phyloP scores from a whole-genome alignment of 441 rosid species.

The Mallotus repandus region DNA sequence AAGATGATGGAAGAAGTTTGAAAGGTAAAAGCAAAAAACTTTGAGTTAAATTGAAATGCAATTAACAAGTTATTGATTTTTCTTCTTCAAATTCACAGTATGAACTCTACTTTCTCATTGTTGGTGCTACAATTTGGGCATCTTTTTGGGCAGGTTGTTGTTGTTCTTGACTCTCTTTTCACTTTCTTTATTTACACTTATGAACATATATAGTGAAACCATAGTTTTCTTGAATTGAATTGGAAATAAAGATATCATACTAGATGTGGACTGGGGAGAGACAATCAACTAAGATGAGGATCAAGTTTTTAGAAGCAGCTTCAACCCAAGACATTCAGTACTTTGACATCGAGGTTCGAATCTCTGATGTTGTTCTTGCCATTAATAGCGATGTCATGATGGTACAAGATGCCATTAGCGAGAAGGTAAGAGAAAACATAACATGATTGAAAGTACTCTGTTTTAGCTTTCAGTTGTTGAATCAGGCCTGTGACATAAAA shows the following conservation, averaged over 20 bases:
- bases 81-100: conserved; percentile 47
- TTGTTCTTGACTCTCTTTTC: too few relatives aligned
- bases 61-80: too few relatives aligned
- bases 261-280: conserved; percentile 99
- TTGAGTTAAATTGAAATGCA: background rate
- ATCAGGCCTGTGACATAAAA: conserved; percentile 1
- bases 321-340: conserved; percentile 90
- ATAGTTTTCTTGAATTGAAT: conserved; percentile 16
- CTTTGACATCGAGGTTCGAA: conserved; percentile 92
- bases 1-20: conserved; percentile 98
- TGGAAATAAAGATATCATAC: conserved; percentile 81
- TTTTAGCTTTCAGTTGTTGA: conserved; percentile 23
- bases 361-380: conserved; percentile 89
- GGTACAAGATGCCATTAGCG: conserved; percentile 99
- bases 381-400: conserved; percentile 93
- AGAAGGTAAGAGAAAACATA: conserved; percentile 58
- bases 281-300: conserved; percentile 97
- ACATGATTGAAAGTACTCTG: background rate
- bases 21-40: conserved; percentile 48
- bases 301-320: conserved; percentile 95
- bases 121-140: conserved; percentile 10
- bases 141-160: too few relatives aligned
- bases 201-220: too few relatives aligned
- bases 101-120: conserved; percentile 91
- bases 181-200: too few relatives aligned